Base-by-base conservation (phyloP, 805 yeast genomes). In the Yarrowia sp. region DNA sequence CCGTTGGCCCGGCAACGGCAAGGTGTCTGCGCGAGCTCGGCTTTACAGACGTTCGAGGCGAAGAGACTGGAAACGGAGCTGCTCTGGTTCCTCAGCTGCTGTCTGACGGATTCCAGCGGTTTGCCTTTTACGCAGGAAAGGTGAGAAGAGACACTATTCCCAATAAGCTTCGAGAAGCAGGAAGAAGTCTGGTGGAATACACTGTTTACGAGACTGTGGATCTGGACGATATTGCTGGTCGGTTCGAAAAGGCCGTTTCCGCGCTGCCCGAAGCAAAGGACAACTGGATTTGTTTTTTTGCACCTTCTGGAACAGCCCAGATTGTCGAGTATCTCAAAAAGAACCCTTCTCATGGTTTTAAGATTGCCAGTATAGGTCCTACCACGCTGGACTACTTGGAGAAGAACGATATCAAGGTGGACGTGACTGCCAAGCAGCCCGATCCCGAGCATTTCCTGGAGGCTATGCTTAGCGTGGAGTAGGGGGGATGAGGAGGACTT, bases 1-100 rank as follows among this genome's bases (percentile, higher is more conserved):
- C 97, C 0, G 97, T 93, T 6, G 98, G 98, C 0, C 97, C 97
- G 1, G 92, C 96, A 0, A 93, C 98, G 0, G 82, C 81, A 19
- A 77, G 78, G 16, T 83, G 88, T 17, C 74, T 93, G 12, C 66
- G 72, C 2, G 77, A 78, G 7, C 74, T 85, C 32, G 97, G 97
- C 0, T 93, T 92, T 72, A 71, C 65, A 1, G 82, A 84, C 66
- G 82, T 93, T 0, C 75, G 84, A 65, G 97, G 97, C 3, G 96
- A 93, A 0, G 76, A 73, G 0, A 91, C 96, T 1, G 98, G 98
- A 0, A 91, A 90, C 74, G 98, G 98, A 1, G 76, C 81, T 5
- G 77, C 82, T 1, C 76, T 93, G 35, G 84, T 96, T 0, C 86
- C 33, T 24, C 41, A 17, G 38, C 41, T 10, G 6, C 24, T 40